Conservation (phyloP, 805 yeast genomes). For the Saccharomycopsis capsularis region DNA sequence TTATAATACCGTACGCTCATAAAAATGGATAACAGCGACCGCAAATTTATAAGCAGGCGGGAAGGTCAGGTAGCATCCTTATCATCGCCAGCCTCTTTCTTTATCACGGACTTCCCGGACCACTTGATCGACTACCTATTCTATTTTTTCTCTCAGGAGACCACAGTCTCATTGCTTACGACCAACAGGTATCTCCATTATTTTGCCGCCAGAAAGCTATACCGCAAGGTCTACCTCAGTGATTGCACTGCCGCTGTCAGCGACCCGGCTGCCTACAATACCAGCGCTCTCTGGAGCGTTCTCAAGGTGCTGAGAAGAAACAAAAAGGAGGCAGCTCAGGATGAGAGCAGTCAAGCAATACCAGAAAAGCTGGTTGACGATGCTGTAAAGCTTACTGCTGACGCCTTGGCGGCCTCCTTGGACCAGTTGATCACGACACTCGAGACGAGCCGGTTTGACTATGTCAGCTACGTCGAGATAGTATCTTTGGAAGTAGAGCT, state of each 20-base stretch:
- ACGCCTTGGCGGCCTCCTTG: background rate
- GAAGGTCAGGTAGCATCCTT: too few species aligned
- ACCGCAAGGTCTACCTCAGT: constrained; percentile 6
- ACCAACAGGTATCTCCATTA: background rate
- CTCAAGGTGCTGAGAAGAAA: too few species aligned
- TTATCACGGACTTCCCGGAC: too few species aligned
- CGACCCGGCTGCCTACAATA: background rate
- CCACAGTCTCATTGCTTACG: background rate
- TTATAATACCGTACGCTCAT: too few species aligned
- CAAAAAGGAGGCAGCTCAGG: background rate
- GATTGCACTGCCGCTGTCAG: constrained; percentile 5
- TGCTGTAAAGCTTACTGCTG: background rate
- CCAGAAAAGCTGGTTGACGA: background rate
- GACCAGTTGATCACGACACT: background rate
- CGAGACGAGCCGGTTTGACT: background rate
- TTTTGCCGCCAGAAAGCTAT: constrained; percentile 2
- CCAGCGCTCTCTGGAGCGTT: constrained; percentile 9
- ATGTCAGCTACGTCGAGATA: background rate
- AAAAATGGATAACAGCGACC: too few species aligned
- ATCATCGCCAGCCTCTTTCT: too few species aligned
- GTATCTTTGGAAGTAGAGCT: background rate
- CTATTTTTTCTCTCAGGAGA: constrained; percentile 12
- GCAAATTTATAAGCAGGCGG: too few species aligned
- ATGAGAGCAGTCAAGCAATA: background rate
- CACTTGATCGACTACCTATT: constrained; percentile 7